Conservation (phyloP, 1,139 yeast species). For the Yamadazyma dendronema region DNA sequence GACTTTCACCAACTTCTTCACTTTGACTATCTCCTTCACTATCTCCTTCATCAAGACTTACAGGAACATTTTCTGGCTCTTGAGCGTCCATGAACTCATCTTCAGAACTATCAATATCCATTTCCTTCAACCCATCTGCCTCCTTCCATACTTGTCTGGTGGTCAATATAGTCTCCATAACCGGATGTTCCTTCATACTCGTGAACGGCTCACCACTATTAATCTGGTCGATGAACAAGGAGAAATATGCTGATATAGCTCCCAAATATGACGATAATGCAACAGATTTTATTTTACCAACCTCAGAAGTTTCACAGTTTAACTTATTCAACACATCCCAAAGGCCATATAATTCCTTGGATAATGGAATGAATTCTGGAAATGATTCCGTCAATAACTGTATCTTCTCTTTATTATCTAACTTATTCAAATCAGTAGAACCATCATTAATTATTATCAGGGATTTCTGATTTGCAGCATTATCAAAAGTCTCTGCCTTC, state of each 20-base stretch:
- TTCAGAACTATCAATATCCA: not conserved
- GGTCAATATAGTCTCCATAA: constrained; percentile 81
- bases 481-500: constrained; percentile 33
- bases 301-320: constrained; percentile 31
- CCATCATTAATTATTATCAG: constrained; percentile 26
- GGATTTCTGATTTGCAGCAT: constrained; percentile 19
- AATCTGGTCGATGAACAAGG: constrained; percentile 60
- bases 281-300: constrained; percentile 49
- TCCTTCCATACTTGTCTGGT: constrained; percentile 91
- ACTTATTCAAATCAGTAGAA: constrained; percentile 29
- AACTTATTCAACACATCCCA: constrained; percentile 37
- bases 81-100: constrained; percentile 14
- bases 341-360: constrained; percentile 58
- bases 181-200: constrained; percentile 80
- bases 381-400: constrained; percentile 55
- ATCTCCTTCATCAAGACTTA: constrained; percentile 6
- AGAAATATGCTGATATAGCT: constrained; percentile 71
- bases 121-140: constrained; percentile 45
- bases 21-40: constrained; percentile 12
- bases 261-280: constrained; percentile 81
- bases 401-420: constrained; percentile 45
- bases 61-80: constrained; percentile 5
- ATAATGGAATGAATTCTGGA: constrained; percentile 83
- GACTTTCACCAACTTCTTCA: constrained; percentile 14
- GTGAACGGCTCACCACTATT: constrained; percentile 52